Evolutionary conservation across 371 early-diverging fungal species (phyloP).

Genomic region (Chytridium lagenaria): DNA sequence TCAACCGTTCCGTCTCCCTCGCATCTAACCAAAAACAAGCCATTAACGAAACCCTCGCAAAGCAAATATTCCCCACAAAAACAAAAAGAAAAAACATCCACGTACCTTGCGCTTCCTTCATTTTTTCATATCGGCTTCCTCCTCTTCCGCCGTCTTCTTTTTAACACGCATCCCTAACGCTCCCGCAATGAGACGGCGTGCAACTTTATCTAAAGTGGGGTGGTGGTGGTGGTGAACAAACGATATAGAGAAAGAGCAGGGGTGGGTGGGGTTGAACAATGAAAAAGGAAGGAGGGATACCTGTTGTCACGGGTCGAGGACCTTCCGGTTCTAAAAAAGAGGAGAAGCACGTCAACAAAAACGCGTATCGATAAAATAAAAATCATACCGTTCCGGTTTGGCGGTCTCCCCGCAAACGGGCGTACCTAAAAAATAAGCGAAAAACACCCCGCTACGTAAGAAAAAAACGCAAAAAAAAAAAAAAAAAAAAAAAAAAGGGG

Average conservation of each 20-base stretch:
- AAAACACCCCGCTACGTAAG: background rate
- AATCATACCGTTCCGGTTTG: background rate
- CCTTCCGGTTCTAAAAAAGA: background rate
- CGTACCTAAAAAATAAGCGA: background rate
- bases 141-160: constrained; percentile 38
- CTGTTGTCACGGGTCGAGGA: constrained; percentile 30
- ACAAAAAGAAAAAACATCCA: background rate
- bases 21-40: background rate
- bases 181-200: constrained; percentile 47
- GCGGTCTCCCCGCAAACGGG: background rate
- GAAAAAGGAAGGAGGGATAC: constrained; percentile 8
- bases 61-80: constrained; percentile 2
- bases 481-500: background rate
- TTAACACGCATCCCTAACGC: constrained; percentile 44
- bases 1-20: constrained; percentile 14
- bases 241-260: no score
- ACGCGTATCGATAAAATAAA: background rate
- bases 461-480: background rate
- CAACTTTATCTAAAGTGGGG: constrained; percentile 39
- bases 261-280: background rate
- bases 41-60: no score
- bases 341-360: background rate
- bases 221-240: no score
- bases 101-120: constrained; percentile 43
- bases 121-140: constrained; percentile 32